Conservation (phyloP, 2,329 filamentous ascomycete genomes). For the Metarhizium brunneum region DNA sequence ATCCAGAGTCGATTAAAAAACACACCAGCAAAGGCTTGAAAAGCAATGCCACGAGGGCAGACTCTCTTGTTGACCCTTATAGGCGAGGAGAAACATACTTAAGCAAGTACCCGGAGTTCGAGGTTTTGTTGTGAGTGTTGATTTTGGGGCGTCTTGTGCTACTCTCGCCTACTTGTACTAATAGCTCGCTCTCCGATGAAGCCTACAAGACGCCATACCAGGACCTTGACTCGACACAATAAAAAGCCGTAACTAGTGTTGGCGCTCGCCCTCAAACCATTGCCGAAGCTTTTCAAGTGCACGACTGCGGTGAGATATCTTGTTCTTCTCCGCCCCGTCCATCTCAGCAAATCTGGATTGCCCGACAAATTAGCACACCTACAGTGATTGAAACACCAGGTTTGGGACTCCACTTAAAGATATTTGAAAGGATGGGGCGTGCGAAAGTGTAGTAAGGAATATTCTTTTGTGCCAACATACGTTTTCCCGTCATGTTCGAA, state of each 20-base stretch:
- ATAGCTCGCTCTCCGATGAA: neutral
- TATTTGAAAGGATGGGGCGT: neutral
- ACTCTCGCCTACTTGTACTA: neutral
- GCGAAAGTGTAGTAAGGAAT: neutral
- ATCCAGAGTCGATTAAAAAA: constrained; percentile 53
- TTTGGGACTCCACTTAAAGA: neutral
- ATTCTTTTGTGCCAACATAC: constrained; percentile 27
- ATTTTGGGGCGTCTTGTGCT: neutral
- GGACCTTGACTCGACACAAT: neutral
- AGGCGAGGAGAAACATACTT: constrained; percentile 61
- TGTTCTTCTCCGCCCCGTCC: constrained; percentile 80
- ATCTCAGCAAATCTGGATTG: constrained; percentile 73
- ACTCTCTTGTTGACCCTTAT: constrained; percentile 58
- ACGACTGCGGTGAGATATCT: constrained; percentile 81
- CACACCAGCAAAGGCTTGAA: constrained; percentile 41
- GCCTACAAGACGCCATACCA: neutral
- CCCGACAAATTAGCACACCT: neutral
- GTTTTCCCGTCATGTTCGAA: constrained; percentile 92
- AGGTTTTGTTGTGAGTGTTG: constrained; percentile 57
- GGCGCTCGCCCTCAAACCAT: constrained; percentile 47
- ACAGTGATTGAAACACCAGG: neutral
- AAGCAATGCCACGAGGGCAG: constrained; percentile 26
- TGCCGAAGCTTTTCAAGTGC: constrained; percentile 79
- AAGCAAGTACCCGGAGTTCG: constrained; percentile 64
- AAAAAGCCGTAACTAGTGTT: neutral